These are phyloP conservation scores for Rhypophila decipiens DNA, from an alignment of 495 filamentous ascomycete species.

Conservation along the genomic window DNA sequence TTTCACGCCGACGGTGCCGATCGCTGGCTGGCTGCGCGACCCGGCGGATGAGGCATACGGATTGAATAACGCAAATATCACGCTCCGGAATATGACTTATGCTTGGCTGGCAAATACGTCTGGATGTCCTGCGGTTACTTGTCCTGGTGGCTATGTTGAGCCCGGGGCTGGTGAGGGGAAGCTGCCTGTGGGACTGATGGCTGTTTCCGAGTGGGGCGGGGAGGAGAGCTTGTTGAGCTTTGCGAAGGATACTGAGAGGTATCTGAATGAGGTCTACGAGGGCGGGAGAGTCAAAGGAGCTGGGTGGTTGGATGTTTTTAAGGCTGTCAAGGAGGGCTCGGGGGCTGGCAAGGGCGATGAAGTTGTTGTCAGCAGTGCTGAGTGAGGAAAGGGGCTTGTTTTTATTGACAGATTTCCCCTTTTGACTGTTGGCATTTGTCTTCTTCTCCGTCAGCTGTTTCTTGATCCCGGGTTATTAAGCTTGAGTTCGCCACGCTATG, in stretches of 20 bases:
- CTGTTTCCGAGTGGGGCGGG: constrained; percentile 79
- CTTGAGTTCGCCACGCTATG: no score
- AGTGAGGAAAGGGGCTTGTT: not conserved
- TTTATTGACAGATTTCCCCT: no score
- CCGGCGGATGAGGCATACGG: constrained; percentile 53
- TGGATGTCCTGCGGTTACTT: constrained; percentile 71
- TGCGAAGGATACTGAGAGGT: constrained; percentile 62
- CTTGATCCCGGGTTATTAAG: no score
- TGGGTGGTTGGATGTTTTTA: constrained; percentile 39
- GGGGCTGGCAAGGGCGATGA: not conserved
- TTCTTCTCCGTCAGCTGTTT: no score
- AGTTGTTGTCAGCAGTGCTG: not conserved
- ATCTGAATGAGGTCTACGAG: constrained; percentile 27
- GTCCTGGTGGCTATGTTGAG: constrained; percentile 68
- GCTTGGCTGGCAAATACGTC: constrained; percentile 80
- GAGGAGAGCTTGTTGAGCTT: constrained; percentile 75
- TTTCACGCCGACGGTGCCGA: constrained; percentile 71
- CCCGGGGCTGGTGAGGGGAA: constrained; percentile 39
- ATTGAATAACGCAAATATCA: constrained; percentile 64
- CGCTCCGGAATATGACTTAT: constrained; percentile 78
- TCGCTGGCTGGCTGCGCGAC: constrained; percentile 62
- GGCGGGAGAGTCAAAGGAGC: constrained; percentile 33
- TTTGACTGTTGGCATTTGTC: no score
- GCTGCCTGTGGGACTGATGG: constrained; percentile 79
- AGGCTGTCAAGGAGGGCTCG: constrained; percentile 17